These are phyloP conservation scores for Arthrocladium fulminans DNA, from an alignment of 2,329 filamentous ascomycete genomes.

Conservation along the genomic window DNA sequence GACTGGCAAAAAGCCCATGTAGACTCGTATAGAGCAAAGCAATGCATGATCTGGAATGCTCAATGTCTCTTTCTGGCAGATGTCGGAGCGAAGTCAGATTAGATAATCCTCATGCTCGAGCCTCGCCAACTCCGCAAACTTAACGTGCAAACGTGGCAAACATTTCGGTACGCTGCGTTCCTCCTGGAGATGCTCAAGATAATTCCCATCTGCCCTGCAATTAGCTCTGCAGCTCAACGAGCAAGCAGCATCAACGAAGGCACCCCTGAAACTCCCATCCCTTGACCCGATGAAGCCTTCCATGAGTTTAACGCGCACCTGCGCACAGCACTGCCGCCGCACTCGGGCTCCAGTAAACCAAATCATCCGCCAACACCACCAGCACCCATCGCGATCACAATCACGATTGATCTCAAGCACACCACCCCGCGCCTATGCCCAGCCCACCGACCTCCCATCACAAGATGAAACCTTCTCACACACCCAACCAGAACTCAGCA, in stretches of 20 bases:
- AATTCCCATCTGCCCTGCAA: not conserved
- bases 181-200: not conserved
- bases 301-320: not conserved
- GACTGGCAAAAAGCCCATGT: not conserved
- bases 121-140: not conserved
- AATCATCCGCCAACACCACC: not conserved
- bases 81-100: too few species aligned
- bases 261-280: not conserved
- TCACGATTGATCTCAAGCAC: slow-evolving; percentile 5
- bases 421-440: not conserved
- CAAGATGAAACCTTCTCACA: not conserved
- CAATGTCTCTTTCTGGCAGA: not conserved
- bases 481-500: not conserved
- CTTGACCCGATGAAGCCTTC: not conserved
- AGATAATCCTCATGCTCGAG: too few species aligned
- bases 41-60: not conserved
- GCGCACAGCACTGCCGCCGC: slow-evolving; percentile 3
- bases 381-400: not conserved
- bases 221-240: not conserved
- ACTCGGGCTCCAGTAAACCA: not conserved
- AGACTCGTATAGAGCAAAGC: slow-evolving; percentile 3
- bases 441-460: not conserved
- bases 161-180: not conserved
- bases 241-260: not conserved
- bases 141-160: slow-evolving; percentile 7